A percentile compares a stretch with the other conserved stretches of the same genome.
Conservation (phyloP, 2,329 filamentous ascomycete species). For the Cercospora citrullina region DNA sequence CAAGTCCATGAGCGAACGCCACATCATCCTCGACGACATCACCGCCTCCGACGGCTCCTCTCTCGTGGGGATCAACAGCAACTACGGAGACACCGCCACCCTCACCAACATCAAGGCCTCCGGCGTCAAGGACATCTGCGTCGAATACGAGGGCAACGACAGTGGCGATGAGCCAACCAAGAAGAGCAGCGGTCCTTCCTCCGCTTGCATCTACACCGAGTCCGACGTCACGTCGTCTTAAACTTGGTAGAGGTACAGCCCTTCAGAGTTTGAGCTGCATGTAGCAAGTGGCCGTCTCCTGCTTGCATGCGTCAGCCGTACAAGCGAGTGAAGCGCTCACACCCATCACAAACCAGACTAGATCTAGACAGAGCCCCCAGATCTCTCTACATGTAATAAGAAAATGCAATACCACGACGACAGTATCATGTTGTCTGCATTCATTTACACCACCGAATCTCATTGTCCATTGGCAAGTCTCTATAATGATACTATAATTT, state of each 20-base stretch:
- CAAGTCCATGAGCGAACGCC: conserved; percentile 43
- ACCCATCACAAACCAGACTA: neutral
- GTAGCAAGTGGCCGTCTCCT: neutral
- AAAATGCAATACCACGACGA: neutral
- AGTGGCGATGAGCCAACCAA: conserved; percentile 39
- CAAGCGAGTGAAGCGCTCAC: neutral
- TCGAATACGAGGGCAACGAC: conserved; percentile 41
- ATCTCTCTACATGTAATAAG: neutral
- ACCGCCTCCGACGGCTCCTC: conserved; percentile 46
- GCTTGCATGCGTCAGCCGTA: neutral
- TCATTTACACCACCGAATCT: neutral
- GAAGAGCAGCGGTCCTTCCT: conserved; percentile 36
- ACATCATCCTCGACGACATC: conserved; percentile 49
- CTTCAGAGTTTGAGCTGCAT: neutral
- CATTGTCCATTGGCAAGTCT: neutral
- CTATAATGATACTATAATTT: neutral
- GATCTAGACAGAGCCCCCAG: neutral
- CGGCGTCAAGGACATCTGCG: conserved; percentile 40
- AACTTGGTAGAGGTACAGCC: neutral
- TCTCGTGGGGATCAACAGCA: conserved; percentile 53
- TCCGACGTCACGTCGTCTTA: conserved; percentile 31
- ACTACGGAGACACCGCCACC: conserved; percentile 32
- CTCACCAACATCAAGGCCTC: conserved; percentile 43
- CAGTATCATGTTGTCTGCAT: neutral
- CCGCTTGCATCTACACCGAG: conserved; percentile 38